Conservation (phyloP, 164 flowering plant species). For the Saururus chinensis region DNA sequence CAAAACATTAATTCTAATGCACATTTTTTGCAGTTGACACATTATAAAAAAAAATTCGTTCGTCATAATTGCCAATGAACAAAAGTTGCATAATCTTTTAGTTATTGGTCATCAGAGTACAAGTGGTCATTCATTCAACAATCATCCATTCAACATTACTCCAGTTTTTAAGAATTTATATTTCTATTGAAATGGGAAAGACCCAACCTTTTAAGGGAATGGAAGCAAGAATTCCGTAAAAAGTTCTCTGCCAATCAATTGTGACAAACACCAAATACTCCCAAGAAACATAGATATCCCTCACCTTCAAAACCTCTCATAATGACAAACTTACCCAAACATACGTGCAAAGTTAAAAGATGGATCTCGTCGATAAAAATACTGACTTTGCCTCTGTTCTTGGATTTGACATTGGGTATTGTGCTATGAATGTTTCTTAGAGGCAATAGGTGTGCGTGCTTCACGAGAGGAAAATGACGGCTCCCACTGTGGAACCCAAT, state of each 20-base stretch:
- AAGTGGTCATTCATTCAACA: background rate
- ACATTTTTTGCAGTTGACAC: too few relatives aligned
- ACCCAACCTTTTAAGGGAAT: constrained; percentile 45
- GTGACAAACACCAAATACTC: constrained; percentile 91
- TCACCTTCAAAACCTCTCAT: constrained; percentile 35
- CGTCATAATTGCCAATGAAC: too few relatives aligned
- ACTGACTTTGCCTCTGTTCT: constrained; percentile 78
- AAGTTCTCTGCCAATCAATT: constrained; percentile 89
- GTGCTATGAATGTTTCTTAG: constrained; percentile 76
- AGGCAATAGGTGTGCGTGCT: constrained; percentile 46
- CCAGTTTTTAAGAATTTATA: too few relatives aligned
- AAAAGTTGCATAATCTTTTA: too few relatives aligned
- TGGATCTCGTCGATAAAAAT: background rate
- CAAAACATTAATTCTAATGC: too few relatives aligned
- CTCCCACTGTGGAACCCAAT: too few relatives aligned
- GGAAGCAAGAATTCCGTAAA: constrained; percentile 87
- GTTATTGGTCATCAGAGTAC: too few relatives aligned
- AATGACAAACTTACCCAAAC: background rate
- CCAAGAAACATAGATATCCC: constrained; percentile 85
- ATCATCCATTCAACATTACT: constrained; percentile 83
- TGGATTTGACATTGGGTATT: constrained; percentile 64
- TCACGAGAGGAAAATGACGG: constrained; percentile 26
- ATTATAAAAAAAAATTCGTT: too few relatives aligned
- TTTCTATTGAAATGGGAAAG: background rate
- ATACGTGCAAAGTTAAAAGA: background rate